These are phyloP conservation scores for Leucocoprinus birnbaumii DNA, from an alignment of 768 basidiomycete genomes.

Conservation along the genomic window DNA sequence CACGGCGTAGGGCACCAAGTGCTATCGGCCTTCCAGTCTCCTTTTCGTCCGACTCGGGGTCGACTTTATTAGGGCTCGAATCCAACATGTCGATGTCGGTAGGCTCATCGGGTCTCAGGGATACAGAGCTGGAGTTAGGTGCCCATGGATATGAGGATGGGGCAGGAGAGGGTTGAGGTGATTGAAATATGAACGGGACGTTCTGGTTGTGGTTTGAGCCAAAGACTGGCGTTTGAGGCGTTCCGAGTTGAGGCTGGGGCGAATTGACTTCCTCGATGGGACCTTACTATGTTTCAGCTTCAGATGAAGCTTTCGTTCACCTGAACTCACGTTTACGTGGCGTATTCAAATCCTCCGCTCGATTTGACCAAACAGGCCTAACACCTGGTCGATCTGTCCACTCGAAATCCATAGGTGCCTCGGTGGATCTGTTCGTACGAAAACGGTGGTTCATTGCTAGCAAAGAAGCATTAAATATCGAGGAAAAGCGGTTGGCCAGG, in stretches of 20 bases:
- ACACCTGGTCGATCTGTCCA: slow-evolving; percentile 66
- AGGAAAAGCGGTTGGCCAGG: background rate
- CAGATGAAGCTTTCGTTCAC: background rate
- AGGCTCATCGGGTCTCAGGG: slow-evolving; percentile 53
- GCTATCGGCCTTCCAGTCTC: slow-evolving; percentile 48
- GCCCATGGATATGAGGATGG: slow-evolving; percentile 61
- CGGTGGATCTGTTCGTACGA: slow-evolving; percentile 52
- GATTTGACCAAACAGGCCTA: slow-evolving; percentile 56
- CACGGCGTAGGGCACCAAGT: slow-evolving; percentile 60
- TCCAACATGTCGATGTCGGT: slow-evolving; percentile 79
- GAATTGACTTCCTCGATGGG: slow-evolving; percentile 40
- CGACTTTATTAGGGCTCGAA: slow-evolving; percentile 48
- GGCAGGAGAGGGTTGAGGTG: slow-evolving; percentile 34
- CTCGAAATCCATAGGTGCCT: slow-evolving; percentile 89
- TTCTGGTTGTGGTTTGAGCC: slow-evolving; percentile 53
- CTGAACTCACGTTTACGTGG: slow-evolving; percentile 64
- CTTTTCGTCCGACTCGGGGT: slow-evolving; percentile 29
- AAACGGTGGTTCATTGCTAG: slow-evolving; percentile 15
- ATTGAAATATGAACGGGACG: slow-evolving; percentile 71
- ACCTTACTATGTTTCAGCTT: slow-evolving; percentile 23
- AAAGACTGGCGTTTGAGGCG: slow-evolving; percentile 48
- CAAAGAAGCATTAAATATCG: background rate
- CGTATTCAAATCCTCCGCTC: slow-evolving; percentile 43
- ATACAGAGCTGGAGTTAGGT: slow-evolving; percentile 60
- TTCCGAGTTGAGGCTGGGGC: slow-evolving; percentile 35